Conservation (phyloP, 352 stramenopile genomes). For the Phytopythium oedochilum region DNA sequence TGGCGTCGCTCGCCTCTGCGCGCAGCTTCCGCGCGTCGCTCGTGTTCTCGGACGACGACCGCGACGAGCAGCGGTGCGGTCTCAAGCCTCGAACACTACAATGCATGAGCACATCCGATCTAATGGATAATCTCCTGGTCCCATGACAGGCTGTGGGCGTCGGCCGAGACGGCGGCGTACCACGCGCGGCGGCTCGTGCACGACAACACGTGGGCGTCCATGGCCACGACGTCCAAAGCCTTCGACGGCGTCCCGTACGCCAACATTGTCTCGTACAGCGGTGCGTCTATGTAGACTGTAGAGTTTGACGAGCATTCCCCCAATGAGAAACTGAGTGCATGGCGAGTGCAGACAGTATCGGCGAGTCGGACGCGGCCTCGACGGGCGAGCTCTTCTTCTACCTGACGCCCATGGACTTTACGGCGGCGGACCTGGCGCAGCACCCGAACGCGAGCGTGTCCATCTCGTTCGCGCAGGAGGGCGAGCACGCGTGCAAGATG, state of each 20-base stretch:
- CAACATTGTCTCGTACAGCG: slow-evolving; percentile 65
- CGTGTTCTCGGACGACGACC: slow-evolving; percentile 1
- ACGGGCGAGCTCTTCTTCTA: slow-evolving; percentile 74
- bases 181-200: slow-evolving; percentile 64
- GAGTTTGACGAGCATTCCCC: too few species aligned
- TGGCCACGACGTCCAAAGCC: slow-evolving; percentile 57
- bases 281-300: too few species aligned
- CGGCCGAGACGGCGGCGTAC: slow-evolving; percentile 10
- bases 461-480: slow-evolving; percentile 57
- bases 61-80: slow-evolving; percentile 3
- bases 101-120: background rate
- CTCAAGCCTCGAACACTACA: background rate
- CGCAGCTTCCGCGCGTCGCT: slow-evolving; percentile 5
- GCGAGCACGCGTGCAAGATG: slow-evolving; percentile 48
- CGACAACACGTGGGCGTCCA: slow-evolving; percentile 55
- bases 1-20: background rate
- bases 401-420: slow-evolving; percentile 46
- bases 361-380: slow-evolving; percentile 33
- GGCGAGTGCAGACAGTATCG: slow-evolving; percentile 71
- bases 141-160: slow-evolving; percentile 4
- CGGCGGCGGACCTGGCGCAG: slow-evolving; percentile 40
- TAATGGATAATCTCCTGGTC: background rate
- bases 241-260: slow-evolving; percentile 49
- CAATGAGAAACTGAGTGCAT: too few species aligned
- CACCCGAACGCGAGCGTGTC: slow-evolving; percentile 51